Evolutionary conservation across 352 stramenopile species (phyloP).

Genomic region (Pythium volutum): DNA sequence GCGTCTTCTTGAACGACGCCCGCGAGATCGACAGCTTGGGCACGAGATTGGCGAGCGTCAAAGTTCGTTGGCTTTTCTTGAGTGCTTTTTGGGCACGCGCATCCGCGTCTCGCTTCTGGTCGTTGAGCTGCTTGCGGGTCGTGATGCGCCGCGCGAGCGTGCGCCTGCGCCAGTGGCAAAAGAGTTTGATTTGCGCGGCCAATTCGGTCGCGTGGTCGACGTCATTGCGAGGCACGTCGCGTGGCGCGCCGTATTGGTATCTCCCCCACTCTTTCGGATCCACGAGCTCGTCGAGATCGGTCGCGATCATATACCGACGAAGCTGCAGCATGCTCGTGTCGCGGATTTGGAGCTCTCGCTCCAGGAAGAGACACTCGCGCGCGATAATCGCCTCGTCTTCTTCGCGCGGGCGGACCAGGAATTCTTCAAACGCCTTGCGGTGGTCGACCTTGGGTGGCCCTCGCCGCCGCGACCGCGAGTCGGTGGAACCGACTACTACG

Average conservation of each 20-base stretch:
- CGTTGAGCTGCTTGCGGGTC: slow-evolving; percentile 32
- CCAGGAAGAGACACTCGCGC: slow-evolving; percentile 57
- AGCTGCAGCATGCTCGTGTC: slow-evolving; percentile 56
- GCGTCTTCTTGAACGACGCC: slow-evolving; percentile 15
- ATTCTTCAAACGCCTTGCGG: slow-evolving; percentile 47
- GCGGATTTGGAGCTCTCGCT: slow-evolving; percentile 50
- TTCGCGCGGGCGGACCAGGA: slow-evolving; percentile 43
- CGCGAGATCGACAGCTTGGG: slow-evolving; percentile 8
- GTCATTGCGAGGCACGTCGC: slow-evolving; percentile 39
- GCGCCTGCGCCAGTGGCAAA: slow-evolving; percentile 45
- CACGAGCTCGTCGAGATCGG: slow-evolving; percentile 46
- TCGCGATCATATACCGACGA: slow-evolving; percentile 70
- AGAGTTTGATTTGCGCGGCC: slow-evolving; percentile 53
- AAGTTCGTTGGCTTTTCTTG: slow-evolving; percentile 20
- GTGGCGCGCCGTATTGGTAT: slow-evolving; percentile 48
- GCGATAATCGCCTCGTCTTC: slow-evolving; percentile 33
- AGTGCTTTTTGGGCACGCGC: slow-evolving; percentile 21
- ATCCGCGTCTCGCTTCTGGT: slow-evolving; percentile 27
- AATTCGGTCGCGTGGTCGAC: slow-evolving; percentile 48
- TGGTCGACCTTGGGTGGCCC: slow-evolving; percentile 50
- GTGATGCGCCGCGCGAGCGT: slow-evolving; percentile 40
- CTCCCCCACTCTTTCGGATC: slow-evolving; percentile 64
- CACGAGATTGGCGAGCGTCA: slow-evolving; percentile 8
- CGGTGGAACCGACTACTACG: not conserved
- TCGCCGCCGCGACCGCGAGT: slow-evolving; percentile 10